Base-by-base conservation (phyloP, 495 filamentous ascomycete species). In the Daldinia vernicosa region DNA sequence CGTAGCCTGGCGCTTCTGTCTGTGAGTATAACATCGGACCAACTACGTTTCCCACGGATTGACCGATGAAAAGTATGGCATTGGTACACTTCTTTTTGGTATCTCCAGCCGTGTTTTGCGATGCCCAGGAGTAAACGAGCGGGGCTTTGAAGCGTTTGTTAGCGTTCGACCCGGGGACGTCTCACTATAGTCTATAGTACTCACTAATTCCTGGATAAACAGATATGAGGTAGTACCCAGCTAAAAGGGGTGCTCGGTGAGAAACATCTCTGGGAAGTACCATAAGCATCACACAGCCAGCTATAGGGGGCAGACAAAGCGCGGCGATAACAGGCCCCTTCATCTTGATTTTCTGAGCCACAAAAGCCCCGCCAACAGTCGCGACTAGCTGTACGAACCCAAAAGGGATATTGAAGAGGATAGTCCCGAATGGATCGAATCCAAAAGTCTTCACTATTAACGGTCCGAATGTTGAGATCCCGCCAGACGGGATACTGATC, bases 321-420 rank as follows among this genome's bases (percentile, higher is more conserved):
- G 85, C 70, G 1, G 81, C 80, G 8, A 90, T 73, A 8, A 87
- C 83, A 0, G 83, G 85, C 0, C 84, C 83, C 72, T 90, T 90
- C 74, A 80, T 83, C 70, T 85, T 85, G 63, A 80, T 80, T 28
- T 73, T 64, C 7, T 85, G 87, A 0, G 88, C 87, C 1, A 88
- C 64, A 71, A 81, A 87, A 19, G 85, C 87, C 6, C 85, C 85
- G 7, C 86, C 86, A 60, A 90, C 79, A 0, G 85, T 89, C 1
- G 86, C 85, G 37, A 89, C 76, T 6, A 89, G 77, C 62, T 89
- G 87, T 3, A 90, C 85, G 11, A 85, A 86, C 19, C 88, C 88
- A 54, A 89, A 90, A 0, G 88, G 88, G 58, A 90, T 87, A 66
- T 90, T 89, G 76, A 89, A 85, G 12, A 89, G 82, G 55, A 89